phyloP scores from a whole-genome alignment of 306 rosid genomes.

The Dalbergia cultrata region DNA sequence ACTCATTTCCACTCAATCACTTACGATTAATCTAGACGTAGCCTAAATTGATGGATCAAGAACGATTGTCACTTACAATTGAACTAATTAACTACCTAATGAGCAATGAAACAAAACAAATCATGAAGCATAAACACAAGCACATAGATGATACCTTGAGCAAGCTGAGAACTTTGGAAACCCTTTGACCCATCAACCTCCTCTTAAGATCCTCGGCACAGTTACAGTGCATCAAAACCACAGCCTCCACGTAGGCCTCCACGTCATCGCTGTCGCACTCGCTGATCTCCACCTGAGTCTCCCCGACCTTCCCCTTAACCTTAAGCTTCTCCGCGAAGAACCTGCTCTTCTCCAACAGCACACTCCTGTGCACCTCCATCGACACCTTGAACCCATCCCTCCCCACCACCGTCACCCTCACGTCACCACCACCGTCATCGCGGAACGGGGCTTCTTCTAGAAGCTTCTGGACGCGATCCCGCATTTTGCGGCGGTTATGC shows the following conservation, averaged over 20 bases:
- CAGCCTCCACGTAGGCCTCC: constrained; percentile 79
- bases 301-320: constrained; percentile 56
- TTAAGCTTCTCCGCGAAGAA: constrained; percentile 82
- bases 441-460: constrained; percentile 63
- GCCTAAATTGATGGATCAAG: too few relatives aligned
- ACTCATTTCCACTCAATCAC: too few relatives aligned
- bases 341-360: constrained; percentile 71
- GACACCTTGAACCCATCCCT: constrained; percentile 74
- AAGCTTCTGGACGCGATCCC: constrained; percentile 62
- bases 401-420: constrained; percentile 72
- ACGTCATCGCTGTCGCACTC: constrained; percentile 93
- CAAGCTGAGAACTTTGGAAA: constrained; percentile 80
- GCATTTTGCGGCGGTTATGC: constrained; percentile 59
- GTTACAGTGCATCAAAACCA: constrained; percentile 74
- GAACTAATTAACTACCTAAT: not conserved
- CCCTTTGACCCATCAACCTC: constrained; percentile 71
- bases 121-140: not conserved
- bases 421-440: constrained; percentile 58
- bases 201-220: constrained; percentile 64
- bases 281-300: constrained; percentile 82
- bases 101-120: not conserved
- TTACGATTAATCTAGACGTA: too few relatives aligned
- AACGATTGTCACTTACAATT: not conserved
- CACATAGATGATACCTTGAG: constrained; percentile 63
- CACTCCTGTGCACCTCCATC: constrained; percentile 80